Base-by-base conservation (phyloP, 805 yeast species). In the Maudiozyma saulgeensis region DNA sequence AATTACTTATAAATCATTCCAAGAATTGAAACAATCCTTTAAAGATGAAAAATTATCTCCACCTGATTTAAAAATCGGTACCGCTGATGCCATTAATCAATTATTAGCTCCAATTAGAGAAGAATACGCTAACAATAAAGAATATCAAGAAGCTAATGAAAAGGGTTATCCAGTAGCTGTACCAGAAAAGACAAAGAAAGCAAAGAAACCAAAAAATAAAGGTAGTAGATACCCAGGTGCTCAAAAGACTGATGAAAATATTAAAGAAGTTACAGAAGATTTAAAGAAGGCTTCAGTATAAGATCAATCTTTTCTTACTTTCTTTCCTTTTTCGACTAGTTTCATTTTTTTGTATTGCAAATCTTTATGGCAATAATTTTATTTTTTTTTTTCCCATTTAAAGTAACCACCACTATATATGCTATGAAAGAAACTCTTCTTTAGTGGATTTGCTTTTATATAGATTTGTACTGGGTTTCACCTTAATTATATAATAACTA, bases 51-150 rank as follows among this genome's bases (percentile, higher is more conserved):
- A 79, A 64, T 77, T 93, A 59, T 78, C 93, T 37, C 98, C 99
- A 31, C 93, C 88, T 31, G 99, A 93, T 68, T 82, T 93, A 68
- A 93, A 93, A 69, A 69, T 82, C 4, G 99, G 99, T 68, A 91
- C 91, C 47, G 74, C 95, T 45, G 95, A 83, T 59, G 84, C 84
- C 34, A 84, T 93, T 61, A 85, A 88, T 67, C 80, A 67, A 43
- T 73, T 93, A 49, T 77, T 93, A 59, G 90, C 79, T 3, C 98
- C 99, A 50, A 80, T 93, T 50, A 84, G 89, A 66, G 81, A 78
- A 52, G 87, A 80, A 51, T 86, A 71, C 59, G 75, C 71, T 32
- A 67, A 70, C 31, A 79, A 74, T 63, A 72, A 77, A 43, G 96
- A 85, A 57, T 90, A 85, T 72, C 84, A 79, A 68, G 86, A 80